phyloP scores from a whole-genome alignment of 164 flowering plant species.

The Nymphaea thermarum region DNA sequence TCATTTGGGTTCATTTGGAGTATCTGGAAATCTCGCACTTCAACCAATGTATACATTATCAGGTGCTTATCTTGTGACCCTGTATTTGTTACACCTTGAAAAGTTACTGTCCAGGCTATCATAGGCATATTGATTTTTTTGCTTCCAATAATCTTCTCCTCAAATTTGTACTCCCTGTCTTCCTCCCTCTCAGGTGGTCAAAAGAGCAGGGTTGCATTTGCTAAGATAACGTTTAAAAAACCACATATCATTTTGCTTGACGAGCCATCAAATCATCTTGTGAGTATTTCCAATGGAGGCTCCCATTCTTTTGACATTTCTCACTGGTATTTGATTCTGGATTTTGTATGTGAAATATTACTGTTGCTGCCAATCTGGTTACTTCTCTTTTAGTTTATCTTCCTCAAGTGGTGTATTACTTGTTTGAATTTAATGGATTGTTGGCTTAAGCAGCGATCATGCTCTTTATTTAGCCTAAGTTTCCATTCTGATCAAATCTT shows the following conservation, averaged over 20 bases:
- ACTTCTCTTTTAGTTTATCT: too few relatives aligned
- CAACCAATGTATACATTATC: constrained; percentile 99
- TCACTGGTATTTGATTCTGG: too few relatives aligned
- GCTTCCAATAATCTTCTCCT: too few relatives aligned
- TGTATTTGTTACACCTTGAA: background rate
- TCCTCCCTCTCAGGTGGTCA: constrained; percentile 67
- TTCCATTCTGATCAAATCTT: too few relatives aligned
- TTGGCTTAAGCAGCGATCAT: too few relatives aligned
- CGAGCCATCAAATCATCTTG: constrained; percentile 99
- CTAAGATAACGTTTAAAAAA: constrained; percentile 96
- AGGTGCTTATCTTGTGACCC: constrained; percentile 31
- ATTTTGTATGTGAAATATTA: too few relatives aligned
- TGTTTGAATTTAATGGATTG: too few relatives aligned
- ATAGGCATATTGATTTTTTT: background rate
- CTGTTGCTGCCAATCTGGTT: too few relatives aligned
- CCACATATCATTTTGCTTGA: constrained; percentile 95
- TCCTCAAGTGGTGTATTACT: too few relatives aligned
- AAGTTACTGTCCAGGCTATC: background rate
- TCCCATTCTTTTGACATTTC: too few relatives aligned
- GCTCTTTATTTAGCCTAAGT: too few relatives aligned
- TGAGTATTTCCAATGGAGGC: constrained; percentile 21
- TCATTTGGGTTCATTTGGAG: constrained; percentile 97
- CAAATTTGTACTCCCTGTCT: too few relatives aligned
- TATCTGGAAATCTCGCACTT: constrained; percentile 97
- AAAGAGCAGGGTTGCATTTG: constrained; percentile 99